Evolutionary conservation across 2,329 filamentous ascomycete species (phyloP), one percentile per base, ranked within the genome.

Genomic region (Colletotrichum sidae): DNA sequence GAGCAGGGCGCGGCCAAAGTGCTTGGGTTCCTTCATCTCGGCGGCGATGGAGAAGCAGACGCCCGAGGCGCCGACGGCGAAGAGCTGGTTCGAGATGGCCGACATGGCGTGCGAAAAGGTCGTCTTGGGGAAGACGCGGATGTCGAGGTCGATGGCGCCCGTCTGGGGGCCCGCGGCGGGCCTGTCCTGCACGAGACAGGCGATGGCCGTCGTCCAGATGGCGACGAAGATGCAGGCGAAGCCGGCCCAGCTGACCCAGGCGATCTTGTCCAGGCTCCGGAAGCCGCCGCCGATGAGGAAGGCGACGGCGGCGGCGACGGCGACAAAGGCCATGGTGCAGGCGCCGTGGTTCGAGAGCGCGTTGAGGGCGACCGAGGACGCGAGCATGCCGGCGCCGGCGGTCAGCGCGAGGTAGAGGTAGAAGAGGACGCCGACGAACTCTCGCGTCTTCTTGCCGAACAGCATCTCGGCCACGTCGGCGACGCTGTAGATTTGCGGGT

Each of bases 401-500:
- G 11, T 65, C 67, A 57, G 45, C 76, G 78, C 74, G 66, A 82
- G 61, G 71, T 73, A 71, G 66, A 82, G 60, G 71, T 73, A 71
- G 54, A 77, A 75, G 11, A 69, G 68, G n/a, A 65, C 66, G 7
- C 74, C 78, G 56, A 84, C 75, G 33, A 82, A 55, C 54, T 81
- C 80, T 3, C 80, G 77, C 2, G 83, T 83, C 8, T 78, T 55
- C 2, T 73, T 74, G 11, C 84, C 84, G 64, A 84, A 83, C 33
- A 86, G 76, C 41, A 84, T 72, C 5, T 70, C 69, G 15, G 83
- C 84, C 1, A 79, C 83, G 69, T 86, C 84, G 49, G 84, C 84
- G 58, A 86, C 82, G 13, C 80, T 78, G 68, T 86, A 86, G 2
- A 85, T 80, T 37, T 82, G 77, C 2, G 77, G 79, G 68, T 86